Conservation (phyloP, 352 stramenopile species). For the Pythium coloratum region DNA sequence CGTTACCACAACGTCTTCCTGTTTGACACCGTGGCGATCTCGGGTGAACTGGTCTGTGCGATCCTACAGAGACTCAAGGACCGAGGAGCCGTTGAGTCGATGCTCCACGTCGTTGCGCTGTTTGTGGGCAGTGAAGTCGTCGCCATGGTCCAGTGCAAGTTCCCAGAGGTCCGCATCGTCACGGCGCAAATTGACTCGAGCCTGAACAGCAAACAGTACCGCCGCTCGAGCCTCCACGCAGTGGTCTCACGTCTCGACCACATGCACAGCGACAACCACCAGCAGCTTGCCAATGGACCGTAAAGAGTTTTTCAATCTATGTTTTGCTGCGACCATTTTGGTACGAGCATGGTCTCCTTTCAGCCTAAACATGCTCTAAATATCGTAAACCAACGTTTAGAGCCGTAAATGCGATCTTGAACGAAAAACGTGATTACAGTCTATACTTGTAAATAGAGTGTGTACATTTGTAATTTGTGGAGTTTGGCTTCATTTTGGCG, state of each 20-base stretch:
- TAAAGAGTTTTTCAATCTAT: not conserved
- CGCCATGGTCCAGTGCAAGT: constrained; percentile 33
- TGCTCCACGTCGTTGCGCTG: constrained; percentile 44
- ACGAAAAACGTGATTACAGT: not conserved
- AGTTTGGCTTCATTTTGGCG: constrained; percentile 12
- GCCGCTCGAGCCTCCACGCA: constrained; percentile 3
- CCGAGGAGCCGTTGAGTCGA: constrained; percentile 40
- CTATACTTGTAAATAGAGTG: not conserved
- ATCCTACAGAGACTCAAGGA: constrained; percentile 38
- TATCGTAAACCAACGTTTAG: too few relatives aligned
- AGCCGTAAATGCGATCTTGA: too few relatives aligned
- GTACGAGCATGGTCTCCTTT: not conserved
- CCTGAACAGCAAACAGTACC: constrained; percentile 14
- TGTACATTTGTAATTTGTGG: not conserved
- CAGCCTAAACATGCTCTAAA: too few relatives aligned
- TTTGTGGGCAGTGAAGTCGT: constrained; percentile 39
- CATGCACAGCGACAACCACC: constrained; percentile 5
- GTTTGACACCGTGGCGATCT: constrained; percentile 41
- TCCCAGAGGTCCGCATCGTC: constrained; percentile 33
- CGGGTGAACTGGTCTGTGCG: constrained; percentile 30
- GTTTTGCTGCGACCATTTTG: too few relatives aligned
- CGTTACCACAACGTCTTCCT: constrained; percentile 57
- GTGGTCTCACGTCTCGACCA: constrained; percentile 16
- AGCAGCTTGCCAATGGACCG: not conserved
- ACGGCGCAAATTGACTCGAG: constrained; percentile 28